Evolutionary conservation across 306 rosid species (phyloP), one percentile per base, ranked within the genome.

Genomic region (Quercus dentata): DNA sequence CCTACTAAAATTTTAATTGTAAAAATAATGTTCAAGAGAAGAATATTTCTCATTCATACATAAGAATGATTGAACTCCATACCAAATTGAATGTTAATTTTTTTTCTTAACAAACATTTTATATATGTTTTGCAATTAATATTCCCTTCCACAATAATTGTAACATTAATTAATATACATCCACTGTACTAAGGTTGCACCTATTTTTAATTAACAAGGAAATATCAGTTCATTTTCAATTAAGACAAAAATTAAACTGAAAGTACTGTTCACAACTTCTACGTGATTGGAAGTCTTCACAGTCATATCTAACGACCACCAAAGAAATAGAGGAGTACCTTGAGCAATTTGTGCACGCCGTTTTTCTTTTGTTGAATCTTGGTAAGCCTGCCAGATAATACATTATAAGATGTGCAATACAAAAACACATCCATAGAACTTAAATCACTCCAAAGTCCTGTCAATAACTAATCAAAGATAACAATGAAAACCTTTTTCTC

Each of bases 301-400:
- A 74, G 71, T 73, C 46, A 73, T 65, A 61, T 25, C 28, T 35
- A 78, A 61, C 31, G 59, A 61, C 33, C 64, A 63, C 20, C 27
- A 23, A 55, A 49, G 56, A 70, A 79, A 35, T 69, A 31, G 30
- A 75, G 58, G 57, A 75, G 85, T 85, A 95, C 99, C 99, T 90
- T 96, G 99, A 79, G 97, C 91, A 84, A 96, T 93, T 82, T 84
- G 97, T 0, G 91, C 87, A 76, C 99, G 99, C 12, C 97, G 93
- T 81, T 85, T 96, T 88, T 96, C 99, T 81, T 96, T 96, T 18
- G 99, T 89, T 68, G 99, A 93, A 9, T 96, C 98, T 90, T 89
- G 98, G 83, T 96, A 93, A 78, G 98, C 98, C 99, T 95, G 90
- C 78, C 82, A 81, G 13, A 76, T 6, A 82, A 49, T 27, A 74